Base-by-base conservation (phyloP, 2,329 filamentous ascomycete genomes). In the Fusarium drepaniforme region DNA sequence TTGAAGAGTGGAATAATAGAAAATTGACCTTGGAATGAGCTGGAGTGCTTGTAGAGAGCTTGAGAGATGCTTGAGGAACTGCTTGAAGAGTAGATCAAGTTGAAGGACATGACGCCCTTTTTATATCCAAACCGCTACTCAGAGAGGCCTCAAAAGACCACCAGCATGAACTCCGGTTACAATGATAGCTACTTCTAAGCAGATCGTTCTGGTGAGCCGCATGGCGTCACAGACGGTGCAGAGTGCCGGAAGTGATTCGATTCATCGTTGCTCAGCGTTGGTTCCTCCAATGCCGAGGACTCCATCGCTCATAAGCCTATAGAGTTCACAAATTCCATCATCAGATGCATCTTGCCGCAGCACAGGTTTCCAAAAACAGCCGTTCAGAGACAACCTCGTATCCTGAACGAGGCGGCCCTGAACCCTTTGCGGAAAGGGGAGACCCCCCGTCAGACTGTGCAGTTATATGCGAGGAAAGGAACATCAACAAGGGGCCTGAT, bases 181-280 rank as follows among this genome's bases (percentile, higher is more conserved):
- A 33, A 16, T 56, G 28, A 56, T 33, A 33, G 51, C n/a, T 37
- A 38, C 53, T 58, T n/a, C 18, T 35, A 57, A n/a, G 18, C 28
- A 40, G 21, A 57, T 25, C 18, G 37, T 23, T 37, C 51, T 56
- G 53, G 49, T 51, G 28, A 33, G 59, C 35, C 51, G 21, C 21
- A 66, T 62, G 57, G 65, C 64, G 38, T 76, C 72, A 78, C 67
- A 71, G 42, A 49, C 23, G 42, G 57, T 62, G 53, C 64, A 66
- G 38, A 61, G 16, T 25, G 21, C 62, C 49, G 18, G 58, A 42
- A 73, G 42, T 57, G 46, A 74, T 30, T 28, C 66, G 38, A 72
- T 61, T 21, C 44, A 38, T 61, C 59, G 75, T 75, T 64, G 53
- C 70, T 75, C 76, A 78, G 42, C 33, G 51, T 53, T 53, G 33